Evolutionary conservation across 1,139 yeast genomes (phyloP), one percentile per base, ranked within the genome.

Genomic region (Geotrichum siamense): DNA sequence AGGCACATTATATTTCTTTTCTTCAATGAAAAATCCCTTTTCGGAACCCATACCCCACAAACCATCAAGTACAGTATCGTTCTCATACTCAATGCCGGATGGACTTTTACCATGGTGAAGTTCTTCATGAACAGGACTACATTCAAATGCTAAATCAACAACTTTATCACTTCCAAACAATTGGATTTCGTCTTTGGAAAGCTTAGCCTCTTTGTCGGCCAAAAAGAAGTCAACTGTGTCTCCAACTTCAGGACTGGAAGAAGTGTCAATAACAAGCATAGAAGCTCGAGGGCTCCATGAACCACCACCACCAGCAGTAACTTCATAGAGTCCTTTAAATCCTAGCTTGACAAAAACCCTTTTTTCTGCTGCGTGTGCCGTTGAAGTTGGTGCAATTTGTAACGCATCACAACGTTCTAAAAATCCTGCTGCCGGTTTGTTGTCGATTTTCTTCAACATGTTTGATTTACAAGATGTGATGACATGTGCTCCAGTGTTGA

Each of bases 221-320:
- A 33, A 21, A 68, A 66, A 49, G 53, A 78, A 76, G 46, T 71
- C 68, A 37, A 78, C 60, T 33, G 58, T 55, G 55, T 74, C 76
- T 12, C 80, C 80, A 16, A 57, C 59, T 2, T 50, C 45, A 3
- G 74, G 59, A 36, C 61, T 56, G 0, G 81, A 79, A 10, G 72
- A 73, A 1, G 82, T 78, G 6, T 79, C 78, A 17, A 78, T 60
- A 1, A 76, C 83, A 12, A 78, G 64, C 57, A 77, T 74, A 35
- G 72, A 70, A 0, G 82, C 75, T 46, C 78, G 72, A 28, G 78
- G 71, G 1, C 82, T 80, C 84, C 83, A 78, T 9, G 76, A 74
- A 2, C 83, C 84, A 3, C 84, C 84, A 8, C 70, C 70, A 12
- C 71, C 71, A 4, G 83, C 83, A 31, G 76, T 70, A 16, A 78